Evolutionary conservation across 345 rosid species (phyloP).

Genomic region (Hevea brasiliensis): DNA sequence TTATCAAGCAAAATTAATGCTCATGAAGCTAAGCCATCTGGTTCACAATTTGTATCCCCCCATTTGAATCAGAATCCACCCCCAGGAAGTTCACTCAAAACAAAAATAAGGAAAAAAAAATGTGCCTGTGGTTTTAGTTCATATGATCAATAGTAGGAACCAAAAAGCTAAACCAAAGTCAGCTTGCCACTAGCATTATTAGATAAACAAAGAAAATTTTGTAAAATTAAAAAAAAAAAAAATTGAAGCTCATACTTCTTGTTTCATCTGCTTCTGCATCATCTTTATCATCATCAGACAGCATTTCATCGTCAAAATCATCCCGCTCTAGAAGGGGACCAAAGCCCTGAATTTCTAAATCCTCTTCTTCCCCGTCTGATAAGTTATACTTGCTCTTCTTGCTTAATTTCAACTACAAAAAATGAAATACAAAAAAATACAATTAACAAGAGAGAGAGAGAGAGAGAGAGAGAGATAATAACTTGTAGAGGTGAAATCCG

Average conservation of each 20-base stretch:
- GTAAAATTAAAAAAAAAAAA: no score
- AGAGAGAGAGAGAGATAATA: background rate
- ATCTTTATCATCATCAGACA: slow-evolving; percentile 55
- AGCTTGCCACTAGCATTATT: background rate
- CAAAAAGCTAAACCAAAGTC: background rate
- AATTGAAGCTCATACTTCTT: slow-evolving; percentile 30
- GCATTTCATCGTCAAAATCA: slow-evolving; percentile 71
- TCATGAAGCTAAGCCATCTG: background rate
- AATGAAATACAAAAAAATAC: background rate
- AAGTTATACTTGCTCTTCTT: slow-evolving; percentile 77
- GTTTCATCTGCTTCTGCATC: slow-evolving; percentile 35
- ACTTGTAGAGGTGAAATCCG: background rate
- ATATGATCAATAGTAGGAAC: background rate
- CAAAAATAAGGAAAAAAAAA: background rate
- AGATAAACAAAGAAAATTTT: background rate
- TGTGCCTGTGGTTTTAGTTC: no score
- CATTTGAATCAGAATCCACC: background rate
- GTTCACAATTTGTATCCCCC: background rate
- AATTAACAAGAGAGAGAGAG: background rate
- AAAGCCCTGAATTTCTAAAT: slow-evolving; percentile 44
- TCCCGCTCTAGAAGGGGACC: slow-evolving; percentile 50
- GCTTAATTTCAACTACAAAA: slow-evolving; percentile 50
- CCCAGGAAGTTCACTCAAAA: background rate
- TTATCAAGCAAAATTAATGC: background rate
- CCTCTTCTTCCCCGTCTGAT: slow-evolving; percentile 88